Evolutionary conservation across 1,139 yeast species (phyloP).

Genomic region (Blastobotrys malaysiensis): DNA sequence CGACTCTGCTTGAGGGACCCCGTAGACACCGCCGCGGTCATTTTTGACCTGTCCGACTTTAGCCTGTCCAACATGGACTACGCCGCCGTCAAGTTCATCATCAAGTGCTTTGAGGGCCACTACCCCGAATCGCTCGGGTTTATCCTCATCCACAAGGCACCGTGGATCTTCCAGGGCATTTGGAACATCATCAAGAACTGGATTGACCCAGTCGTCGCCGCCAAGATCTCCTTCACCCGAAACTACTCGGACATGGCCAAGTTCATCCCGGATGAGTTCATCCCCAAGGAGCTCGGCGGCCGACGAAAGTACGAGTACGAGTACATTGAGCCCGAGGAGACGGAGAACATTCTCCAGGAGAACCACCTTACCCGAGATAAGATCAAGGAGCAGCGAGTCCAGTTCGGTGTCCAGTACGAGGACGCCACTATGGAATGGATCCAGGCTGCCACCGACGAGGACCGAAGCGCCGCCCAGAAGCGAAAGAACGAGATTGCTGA

Average conservation of each 20-base stretch:
- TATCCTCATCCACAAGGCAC: conserved; percentile 77
- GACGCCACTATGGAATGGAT: conserved; percentile 66
- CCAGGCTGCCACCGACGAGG: conserved; percentile 41
- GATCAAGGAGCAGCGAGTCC: conserved; percentile 43
- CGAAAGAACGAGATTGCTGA: conserved; percentile 48
- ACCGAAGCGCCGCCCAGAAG: conserved; percentile 39
- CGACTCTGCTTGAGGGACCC: conserved; percentile 60
- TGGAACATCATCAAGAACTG: conserved; percentile 82
- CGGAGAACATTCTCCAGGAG: conserved; percentile 41
- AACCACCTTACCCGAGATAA: conserved; percentile 43
- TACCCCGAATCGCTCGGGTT: conserved; percentile 82
- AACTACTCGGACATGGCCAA: conserved; percentile 51
- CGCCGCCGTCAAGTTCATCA: conserved; percentile 70
- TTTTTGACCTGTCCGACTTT: conserved; percentile 73
- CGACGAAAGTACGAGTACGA: conserved; percentile 48
- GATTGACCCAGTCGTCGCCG: conserved; percentile 85
- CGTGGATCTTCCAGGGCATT: conserved; percentile 82
- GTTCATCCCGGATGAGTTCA: conserved; percentile 46
- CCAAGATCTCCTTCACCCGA: conserved; percentile 72
- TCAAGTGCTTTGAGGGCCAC: conserved; percentile 75
- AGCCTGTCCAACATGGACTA: conserved; percentile 80
- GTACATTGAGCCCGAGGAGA: conserved; percentile 51
- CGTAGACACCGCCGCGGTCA: conserved; percentile 62
- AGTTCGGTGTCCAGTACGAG: conserved; percentile 45
- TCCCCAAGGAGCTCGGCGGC: conserved; percentile 68